Evolutionary conservation across 306 rosid genomes (phyloP).

Genomic region (Cicer cuneatum): DNA sequence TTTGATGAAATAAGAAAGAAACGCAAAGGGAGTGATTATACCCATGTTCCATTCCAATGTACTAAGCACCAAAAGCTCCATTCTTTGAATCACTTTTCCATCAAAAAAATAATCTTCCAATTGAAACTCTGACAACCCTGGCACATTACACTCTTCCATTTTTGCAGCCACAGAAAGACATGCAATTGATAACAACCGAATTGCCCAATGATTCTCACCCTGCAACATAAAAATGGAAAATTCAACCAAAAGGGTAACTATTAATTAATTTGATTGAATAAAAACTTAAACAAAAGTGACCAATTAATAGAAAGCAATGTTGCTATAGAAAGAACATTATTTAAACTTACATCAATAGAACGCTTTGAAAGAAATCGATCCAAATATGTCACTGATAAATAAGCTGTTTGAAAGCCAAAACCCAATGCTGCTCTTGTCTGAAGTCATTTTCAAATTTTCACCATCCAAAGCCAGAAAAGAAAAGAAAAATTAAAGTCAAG

Average conservation of each 20-base stretch:
- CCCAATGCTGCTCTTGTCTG: constrained; percentile 73
- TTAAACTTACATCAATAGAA: constrained; percentile 63
- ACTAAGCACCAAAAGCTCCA: constrained; percentile 80
- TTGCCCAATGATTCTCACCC: constrained; percentile 71
- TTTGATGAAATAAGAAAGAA: constrained; percentile 65
- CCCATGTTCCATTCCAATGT: constrained; percentile 78
- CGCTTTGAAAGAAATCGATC: constrained; percentile 73
- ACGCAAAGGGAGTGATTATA: constrained; percentile 67
- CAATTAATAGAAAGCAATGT: not conserved
- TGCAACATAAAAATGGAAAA: constrained; percentile 46
- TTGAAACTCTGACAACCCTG: constrained; percentile 57
- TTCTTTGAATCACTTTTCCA: constrained; percentile 59
- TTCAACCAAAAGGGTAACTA: constrained; percentile 34
- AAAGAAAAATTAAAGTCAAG: not conserved
- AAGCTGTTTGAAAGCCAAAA: constrained; percentile 78
- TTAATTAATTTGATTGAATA: constrained; percentile 1
- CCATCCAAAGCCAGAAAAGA: constrained; percentile 8
- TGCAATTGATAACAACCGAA: constrained; percentile 70
- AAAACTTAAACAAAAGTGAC: constrained; percentile 3
- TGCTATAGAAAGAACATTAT: not conserved
- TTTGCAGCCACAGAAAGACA: constrained; percentile 83
- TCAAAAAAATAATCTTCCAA: constrained; percentile 59
- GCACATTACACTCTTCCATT: constrained; percentile 73
- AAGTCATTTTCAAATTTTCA: constrained; percentile 6
- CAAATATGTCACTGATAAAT: constrained; percentile 75